Evolutionary conservation across 352 stramenopile genomes (phyloP), one percentile per base, ranked within the genome.

Genomic region (Globisporangium sylvaticum): DNA sequence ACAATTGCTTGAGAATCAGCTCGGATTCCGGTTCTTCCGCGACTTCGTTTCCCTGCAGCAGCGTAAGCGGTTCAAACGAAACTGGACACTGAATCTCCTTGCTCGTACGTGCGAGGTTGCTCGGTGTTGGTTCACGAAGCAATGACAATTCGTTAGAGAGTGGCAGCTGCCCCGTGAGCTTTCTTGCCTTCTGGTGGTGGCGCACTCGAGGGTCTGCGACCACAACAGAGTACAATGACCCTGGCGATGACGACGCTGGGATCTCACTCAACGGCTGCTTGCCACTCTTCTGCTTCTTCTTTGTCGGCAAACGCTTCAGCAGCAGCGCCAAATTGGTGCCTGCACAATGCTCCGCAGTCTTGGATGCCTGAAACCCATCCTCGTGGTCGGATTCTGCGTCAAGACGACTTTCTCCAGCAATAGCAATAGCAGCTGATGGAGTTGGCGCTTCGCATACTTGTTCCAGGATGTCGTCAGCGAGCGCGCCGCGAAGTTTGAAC

Each of bases 21-120:
- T 70, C 68, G 0, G 78, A 79, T 12, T 91, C 83, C 2, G 87
- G 87, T 64, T 94, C 87, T 42, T 92, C 83, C 0, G 73, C 80
- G n/a, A 75, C 65, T n/a, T 75, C 72, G 22, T 64, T 42, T 8
- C 63, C 63, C 6, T 31, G 69, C 1, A 70, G 56, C 15, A 50
- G 42, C 4, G 78, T 75, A 7, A 94, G 69, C 39, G 62, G 74
- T 1, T 72, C n/a, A 15, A 72, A 72, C 20, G 84, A 89, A 4
- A 92, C 37, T 2, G 87, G 87, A 64, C 87, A 91, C 9, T 71
- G 55, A 69, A 94, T 91, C 8, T 72, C 67, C 2, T 60, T 60
- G 20, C 20, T 12, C 6, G 50, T 60, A 0, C 69, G 14, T 1
- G 70, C 27, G 5, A 91, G 20, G 2, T 70, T 52, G 18, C 24